Conservation (phyloP, 441 rosid genomes). For the Corymbia calophylla region DNA sequence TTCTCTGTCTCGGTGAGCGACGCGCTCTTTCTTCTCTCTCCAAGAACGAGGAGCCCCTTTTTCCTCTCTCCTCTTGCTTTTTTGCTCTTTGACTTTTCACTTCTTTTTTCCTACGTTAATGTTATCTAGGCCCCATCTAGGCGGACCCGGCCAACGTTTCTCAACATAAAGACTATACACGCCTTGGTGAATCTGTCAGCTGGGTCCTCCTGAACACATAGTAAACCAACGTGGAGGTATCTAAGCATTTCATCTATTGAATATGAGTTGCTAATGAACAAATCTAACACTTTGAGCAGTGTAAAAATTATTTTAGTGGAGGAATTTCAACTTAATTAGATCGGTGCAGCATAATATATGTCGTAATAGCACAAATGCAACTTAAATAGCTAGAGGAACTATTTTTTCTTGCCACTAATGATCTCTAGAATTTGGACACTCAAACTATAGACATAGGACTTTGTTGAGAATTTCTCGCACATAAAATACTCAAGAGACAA, state of each 20-base stretch:
- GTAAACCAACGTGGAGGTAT: background rate
- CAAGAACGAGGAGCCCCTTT: too few species aligned
- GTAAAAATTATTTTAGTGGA: background rate
- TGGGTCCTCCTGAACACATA: background rate
- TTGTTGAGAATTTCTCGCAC: rapidly evolving
- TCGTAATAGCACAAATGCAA: background rate
- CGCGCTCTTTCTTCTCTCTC: too few species aligned
- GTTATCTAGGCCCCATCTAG: too few species aligned
- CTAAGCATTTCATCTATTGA: background rate
- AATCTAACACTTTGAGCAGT: background rate
- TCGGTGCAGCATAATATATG: background rate
- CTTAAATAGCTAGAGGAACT: background rate
- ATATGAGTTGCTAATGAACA: background rate
- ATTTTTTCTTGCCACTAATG: background rate
- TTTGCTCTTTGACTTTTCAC: too few species aligned
- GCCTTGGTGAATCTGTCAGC: background rate
- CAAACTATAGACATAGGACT: background rate
- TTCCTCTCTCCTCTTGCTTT: too few species aligned
- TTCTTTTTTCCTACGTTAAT: too few species aligned
- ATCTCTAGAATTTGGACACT: background rate
- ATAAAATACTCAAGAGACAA: too few species aligned
- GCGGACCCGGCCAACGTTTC: too few species aligned
- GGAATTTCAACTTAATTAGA: background rate
- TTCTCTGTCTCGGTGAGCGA: too few species aligned
- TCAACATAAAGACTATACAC: too few species aligned